phyloP scores from a whole-genome alignment of 352 stramenopile genomes.

The Pythium rhizo-oryzae region DNA sequence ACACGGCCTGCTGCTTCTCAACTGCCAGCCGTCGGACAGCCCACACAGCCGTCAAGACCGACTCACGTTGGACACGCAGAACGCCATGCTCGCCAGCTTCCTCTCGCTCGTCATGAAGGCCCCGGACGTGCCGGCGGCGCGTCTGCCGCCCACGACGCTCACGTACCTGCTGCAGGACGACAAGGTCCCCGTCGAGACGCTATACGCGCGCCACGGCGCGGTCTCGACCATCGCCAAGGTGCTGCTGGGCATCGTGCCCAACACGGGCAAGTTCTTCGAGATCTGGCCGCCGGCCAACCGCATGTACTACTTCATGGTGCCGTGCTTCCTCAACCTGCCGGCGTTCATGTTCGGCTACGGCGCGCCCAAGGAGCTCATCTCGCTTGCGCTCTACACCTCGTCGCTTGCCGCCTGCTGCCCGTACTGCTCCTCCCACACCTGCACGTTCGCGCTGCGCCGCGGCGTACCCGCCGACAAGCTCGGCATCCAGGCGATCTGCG shows the following conservation, averaged over 20 bases:
- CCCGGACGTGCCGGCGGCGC: constrained; percentile 5
- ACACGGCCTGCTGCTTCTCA: neutral
- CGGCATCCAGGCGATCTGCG: constrained; percentile 2
- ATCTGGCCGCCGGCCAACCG: constrained; percentile 28
- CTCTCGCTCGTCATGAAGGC: constrained; percentile 16
- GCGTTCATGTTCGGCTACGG: constrained; percentile 27
- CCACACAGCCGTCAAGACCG: neutral
- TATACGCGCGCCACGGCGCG: constrained; percentile 20
- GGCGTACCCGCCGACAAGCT: constrained; percentile 25
- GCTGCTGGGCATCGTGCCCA: constrained; percentile 24
- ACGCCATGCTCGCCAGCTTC: constrained; percentile 14
- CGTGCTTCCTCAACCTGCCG: constrained; percentile 25
- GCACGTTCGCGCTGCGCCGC: constrained; percentile 25
- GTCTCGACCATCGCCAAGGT: constrained; percentile 24
- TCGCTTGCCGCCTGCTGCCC: constrained; percentile 23
- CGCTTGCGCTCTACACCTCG: constrained; percentile 25
- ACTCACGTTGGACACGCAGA: neutral
- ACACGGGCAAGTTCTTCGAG: constrained; percentile 30
- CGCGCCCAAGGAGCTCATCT: constrained; percentile 27
- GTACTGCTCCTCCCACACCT: constrained; percentile 30
- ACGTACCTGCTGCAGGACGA: constrained; percentile 28
- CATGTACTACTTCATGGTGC: constrained; percentile 32
- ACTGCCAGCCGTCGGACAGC: neutral
- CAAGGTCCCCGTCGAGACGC: constrained; percentile 20
- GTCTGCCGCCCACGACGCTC: constrained; percentile 22